Base-by-base conservation (phyloP, 2,329 filamentous ascomycete species). In the Kalaharituber pfeilii region DNA sequence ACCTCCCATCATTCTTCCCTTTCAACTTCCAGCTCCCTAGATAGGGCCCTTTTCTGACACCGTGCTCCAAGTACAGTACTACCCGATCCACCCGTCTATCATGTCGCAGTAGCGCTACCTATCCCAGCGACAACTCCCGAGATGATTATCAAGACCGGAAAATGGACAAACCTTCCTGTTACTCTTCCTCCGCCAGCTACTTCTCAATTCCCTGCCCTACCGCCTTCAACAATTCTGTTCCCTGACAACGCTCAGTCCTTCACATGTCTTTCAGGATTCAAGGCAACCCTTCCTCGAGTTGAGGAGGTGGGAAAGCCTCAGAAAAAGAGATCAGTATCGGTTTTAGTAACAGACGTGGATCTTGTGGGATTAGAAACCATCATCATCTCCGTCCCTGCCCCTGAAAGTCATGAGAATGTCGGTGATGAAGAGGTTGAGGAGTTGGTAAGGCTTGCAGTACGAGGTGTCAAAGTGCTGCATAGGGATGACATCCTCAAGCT, bases 101-200 rank as follows among this genome's bases (percentile, higher is more conserved):
- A 47, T 25, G n/a, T 47, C 3, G 42, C 42, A 15, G 24, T 47
- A 2, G 42, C 42, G 11, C 42, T 47, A 15, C 42, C 42, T 20
- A 4, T 47, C 13, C 42, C 42, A 18, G 5, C 42, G 13, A 15
- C 25, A 11, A 47, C 42, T 76, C 5, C 68, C 66, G 1, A 66
- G 70, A 2, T 62, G 68, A 3, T 73, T 75, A 60, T 55, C 0
- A 64, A 68, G 2, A 29, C 70, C 73, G 62, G 53, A 62, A 2
- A 64, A 75, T 98, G 91, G 91, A 86, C 86, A 6, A 77, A 96
- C 50, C 77, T 96, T 29, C 85, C 89, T 1, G 78, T 94, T 56
- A 74, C 74, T 22, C 72, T 74, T 53, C 71, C 69, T 53, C 42
- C 42, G 18, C 67, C 62, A n/a, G 64, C 62, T 58, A 69, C 65